These are phyloP conservation scores for Trichoderma cornu-damae DNA, from an alignment of 2,329 filamentous ascomycete species.

Conservation along the genomic window DNA sequence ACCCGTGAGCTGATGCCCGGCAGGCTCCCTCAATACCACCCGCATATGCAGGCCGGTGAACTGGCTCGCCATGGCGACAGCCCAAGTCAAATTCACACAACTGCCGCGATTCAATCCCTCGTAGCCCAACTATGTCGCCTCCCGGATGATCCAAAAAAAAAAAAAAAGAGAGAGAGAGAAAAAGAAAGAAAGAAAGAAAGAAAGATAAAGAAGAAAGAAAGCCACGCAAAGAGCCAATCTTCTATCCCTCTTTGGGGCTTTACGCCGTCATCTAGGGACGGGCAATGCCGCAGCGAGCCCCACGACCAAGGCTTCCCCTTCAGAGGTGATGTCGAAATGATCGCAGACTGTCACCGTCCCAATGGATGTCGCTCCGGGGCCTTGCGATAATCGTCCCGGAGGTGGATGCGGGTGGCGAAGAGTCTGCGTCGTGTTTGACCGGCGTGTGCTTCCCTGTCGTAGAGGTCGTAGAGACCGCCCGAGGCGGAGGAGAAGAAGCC, in stretches of 20 bases:
- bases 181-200: too few species aligned
- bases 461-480: not conserved
- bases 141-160: not conserved
- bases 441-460: too few species aligned
- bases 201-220: too few species aligned
- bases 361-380: not conserved
- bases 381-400: not conserved
- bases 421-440: not conserved
- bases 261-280: conserved; percentile 8
- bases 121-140: not conserved
- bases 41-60: conserved; percentile 74
- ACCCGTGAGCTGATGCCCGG: conserved; percentile 61
- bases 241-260: not conserved
- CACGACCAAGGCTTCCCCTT: not conserved
- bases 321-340: not conserved
- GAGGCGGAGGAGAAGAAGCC: not conserved
- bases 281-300: not conserved
- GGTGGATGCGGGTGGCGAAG: not conserved
- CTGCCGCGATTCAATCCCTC: not conserved
- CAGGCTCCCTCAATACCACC: conserved; percentile 64
- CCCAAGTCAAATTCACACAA: not conserved
- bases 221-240: not conserved
- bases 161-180: too few species aligned
- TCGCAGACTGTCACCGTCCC: not conserved
- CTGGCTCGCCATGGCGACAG: conserved; percentile 47